phyloP scores from a whole-genome alignment of 805 yeast genomes.

The Saccharomycopsis sp. region DNA sequence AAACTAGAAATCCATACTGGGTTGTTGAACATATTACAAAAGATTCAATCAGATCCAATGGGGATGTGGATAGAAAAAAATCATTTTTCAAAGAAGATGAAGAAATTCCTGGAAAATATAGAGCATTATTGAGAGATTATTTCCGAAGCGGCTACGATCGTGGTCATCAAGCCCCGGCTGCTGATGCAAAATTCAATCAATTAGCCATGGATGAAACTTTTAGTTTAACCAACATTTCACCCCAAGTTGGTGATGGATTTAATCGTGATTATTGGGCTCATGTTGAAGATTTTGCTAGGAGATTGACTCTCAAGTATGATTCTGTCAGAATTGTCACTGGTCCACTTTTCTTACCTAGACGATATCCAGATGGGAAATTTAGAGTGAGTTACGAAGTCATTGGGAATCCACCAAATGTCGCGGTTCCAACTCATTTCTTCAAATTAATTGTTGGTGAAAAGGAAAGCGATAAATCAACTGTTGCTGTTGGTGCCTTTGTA shows the following conservation, averaged over 20 bases:
- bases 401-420: conserved; percentile 93
- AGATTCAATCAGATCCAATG: conserved; percentile 47
- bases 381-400: conserved; percentile 85
- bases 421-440: conserved; percentile 97
- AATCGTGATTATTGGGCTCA: conserved; percentile 98
- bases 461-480: conserved; percentile 13
- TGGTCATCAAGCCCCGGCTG: conserved; percentile 98
- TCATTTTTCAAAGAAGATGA: conserved; percentile 87
- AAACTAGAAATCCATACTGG: conserved; percentile 80
- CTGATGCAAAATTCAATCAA: conserved; percentile 89
- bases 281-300: conserved; percentile 80
- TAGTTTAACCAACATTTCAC: conserved; percentile 81
- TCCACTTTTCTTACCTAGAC: conserved; percentile 81
- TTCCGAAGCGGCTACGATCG: conserved; percentile 94
- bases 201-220: conserved; percentile 94
- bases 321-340: conserved; percentile 88
- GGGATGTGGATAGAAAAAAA: conserved; percentile 67
- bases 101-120: conserved; percentile 62
- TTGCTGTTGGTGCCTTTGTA: conserved; percentile 88
- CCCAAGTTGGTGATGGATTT: conserved; percentile 97
- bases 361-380: conserved; percentile 75
- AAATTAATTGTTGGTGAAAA: conserved; percentile 82
- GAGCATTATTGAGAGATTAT: conserved; percentile 75
- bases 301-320: conserved; percentile 62
- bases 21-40: conserved; percentile 81